Evolutionary conservation across 768 basidiomycete genomes (phyloP), one percentile per base, ranked within the genome.

Genomic region (Hebeloma cylindrosporum): DNA sequence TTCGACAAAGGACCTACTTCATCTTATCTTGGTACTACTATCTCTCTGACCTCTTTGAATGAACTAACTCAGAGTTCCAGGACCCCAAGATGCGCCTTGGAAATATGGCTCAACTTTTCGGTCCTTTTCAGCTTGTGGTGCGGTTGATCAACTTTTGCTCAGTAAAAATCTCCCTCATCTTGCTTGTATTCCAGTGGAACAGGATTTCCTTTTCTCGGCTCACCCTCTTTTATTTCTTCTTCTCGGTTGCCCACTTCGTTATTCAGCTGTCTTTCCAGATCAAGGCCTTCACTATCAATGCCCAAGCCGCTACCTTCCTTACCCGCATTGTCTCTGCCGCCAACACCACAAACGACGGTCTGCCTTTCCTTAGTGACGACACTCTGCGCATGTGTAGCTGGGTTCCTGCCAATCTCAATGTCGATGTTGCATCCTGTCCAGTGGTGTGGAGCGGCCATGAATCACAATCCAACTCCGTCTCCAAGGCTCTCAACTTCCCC

Each of bases 241-340:
- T 88, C 60, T 82, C 87, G 16, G 45, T 84, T 40, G 37, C 79
- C 33, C 83, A 88, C 60, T 87, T 83, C 53, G 52, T 75, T 44
- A 60, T 87, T 47, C 88, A 89, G 63, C 70, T 88, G 51, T 69
- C 75, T 20, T 70, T 91, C 34, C 88, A 90, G 65, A 75, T 73
- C 39, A 73, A 74, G 41, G 86, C 82, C 8, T 83, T 82, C 67
- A 69, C 69, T 9, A 78, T 78, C 65, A 89, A 89, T 53, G 73
- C 73, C 7, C 52, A 73, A 14, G 83, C 85, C 5, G 76, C 79
- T 21, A 45, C 59, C 20, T 73, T 81, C 52, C 67, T 89, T 43
- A 63, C 65, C 33, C 61, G 64, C 37, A 73, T 88, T 40, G 69
- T 81, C 21, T 34, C 60, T 21, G 64, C 77, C 55, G 81, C 77